These are phyloP conservation scores for Catunica adiposa DNA, from an alignment of 2,329 filamentous ascomycete genomes.

Conservation along the genomic window DNA sequence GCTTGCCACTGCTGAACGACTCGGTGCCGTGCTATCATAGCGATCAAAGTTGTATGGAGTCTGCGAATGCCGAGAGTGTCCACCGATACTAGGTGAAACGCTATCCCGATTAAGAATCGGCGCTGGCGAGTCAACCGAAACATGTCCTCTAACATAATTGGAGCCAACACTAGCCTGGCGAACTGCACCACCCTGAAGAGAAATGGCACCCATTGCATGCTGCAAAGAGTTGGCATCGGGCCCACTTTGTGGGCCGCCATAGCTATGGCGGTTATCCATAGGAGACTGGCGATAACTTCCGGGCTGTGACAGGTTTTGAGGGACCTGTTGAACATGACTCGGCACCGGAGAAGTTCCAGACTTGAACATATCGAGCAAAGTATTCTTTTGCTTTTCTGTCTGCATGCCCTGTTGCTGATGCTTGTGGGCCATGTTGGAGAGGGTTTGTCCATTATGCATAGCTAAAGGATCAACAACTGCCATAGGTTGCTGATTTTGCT, in stretches of 20 bases:
- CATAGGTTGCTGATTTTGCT: not conserved
- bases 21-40: constrained; percentile 12
- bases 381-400: constrained; percentile 27
- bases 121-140: constrained; percentile 9
- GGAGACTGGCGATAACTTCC: constrained; percentile 14
- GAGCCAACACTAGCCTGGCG: constrained; percentile 10
- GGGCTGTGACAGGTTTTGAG: constrained; percentile 1
- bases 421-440: constrained; percentile 13
- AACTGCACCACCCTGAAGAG: constrained; percentile 11
- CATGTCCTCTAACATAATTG: constrained; percentile 10
- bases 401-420: constrained; percentile 10
- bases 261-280: constrained; percentile 7
- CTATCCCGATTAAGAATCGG: constrained; percentile 5
- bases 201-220: constrained; percentile 10
- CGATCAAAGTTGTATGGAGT: constrained; percentile 14
- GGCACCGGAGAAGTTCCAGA: constrained; percentile 17
- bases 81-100: constrained; percentile 13
- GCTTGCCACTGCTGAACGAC: constrained; percentile 17
- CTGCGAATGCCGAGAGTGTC: constrained; percentile 13
- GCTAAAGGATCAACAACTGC: constrained; percentile 10
- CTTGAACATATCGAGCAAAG: constrained; percentile 39
- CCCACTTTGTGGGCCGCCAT: constrained; percentile 3
- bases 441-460: constrained; percentile 12
- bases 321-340: constrained; percentile 6
- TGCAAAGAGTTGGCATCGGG: constrained; percentile 8